Evolutionary conservation across 805 yeast species (phyloP), one percentile per base, ranked within the genome.

Genomic region (Teunomyces kruisii): DNA sequence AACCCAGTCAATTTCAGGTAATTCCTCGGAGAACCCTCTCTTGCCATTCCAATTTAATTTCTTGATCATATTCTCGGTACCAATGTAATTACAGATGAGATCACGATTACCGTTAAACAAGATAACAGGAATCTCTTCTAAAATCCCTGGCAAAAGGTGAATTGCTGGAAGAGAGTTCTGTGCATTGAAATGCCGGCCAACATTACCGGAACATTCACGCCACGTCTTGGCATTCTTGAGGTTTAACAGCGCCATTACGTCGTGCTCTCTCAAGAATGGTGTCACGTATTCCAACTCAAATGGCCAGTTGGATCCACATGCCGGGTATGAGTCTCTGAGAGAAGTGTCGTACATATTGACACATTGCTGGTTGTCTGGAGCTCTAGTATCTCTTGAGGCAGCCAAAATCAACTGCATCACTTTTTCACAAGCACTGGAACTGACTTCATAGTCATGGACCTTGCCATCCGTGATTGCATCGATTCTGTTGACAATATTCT

Each of bases 221-320:
- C 99, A 94, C 19, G 44, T 30, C 42, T 71, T 68, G 33, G 55
- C 53, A 41, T 59, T 59, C 39, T 73, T 65, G 51, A 67, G 68
- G 62, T 87, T 80, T 56, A 87, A 67, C 9, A 79, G 73, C 17
- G 58, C 47, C 57, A 71, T 73, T 6, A 83, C 86, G 1, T 66
- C 68, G 2, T 66, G 64, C 2, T 59, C 49, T 24, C 72, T 67
- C 47, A 86, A 70, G 53, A 82, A 86, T 4, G 75, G 72, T 0
- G 70, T 67, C 13, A 84, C 79, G 24, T 58, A 44, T 1, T 57
- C 64, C 48, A 85, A 68, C 46, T 75, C 83, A 14, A 76, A 75
- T 0, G 99, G 99, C 98, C 98, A 94, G 62, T 86, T 84, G 79
- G 80, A 74, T 5, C 98, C 98, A 67, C 99, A 94, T 0, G 85